Base-by-base conservation (phyloP, 1,284 basidiomycete species). In the Cutaneotrichosporon spelunceum region DNA sequence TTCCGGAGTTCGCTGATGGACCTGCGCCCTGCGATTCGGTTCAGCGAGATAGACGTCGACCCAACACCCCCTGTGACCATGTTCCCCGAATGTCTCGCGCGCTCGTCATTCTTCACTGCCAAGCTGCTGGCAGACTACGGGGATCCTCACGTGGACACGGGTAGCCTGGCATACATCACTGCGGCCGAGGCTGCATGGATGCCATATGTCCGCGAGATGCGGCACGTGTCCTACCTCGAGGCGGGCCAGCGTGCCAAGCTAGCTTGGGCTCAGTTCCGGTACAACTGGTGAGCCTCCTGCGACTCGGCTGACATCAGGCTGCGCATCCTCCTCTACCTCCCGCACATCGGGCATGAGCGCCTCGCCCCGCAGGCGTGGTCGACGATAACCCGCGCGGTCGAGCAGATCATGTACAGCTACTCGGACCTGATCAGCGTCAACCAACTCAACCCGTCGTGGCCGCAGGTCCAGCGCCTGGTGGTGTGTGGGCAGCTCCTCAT, bases 21-120 rank as follows among this genome's bases (percentile, higher is more conserved):
- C 27, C 59, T 67, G 26, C 42, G 55, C 5, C 67, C 67, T 10
- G 60, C 53, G 19, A 50, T 71, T n/a, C 62, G 69, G 14, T 42
- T 71, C 19, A n/a, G 34, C 24, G 64, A 68, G 24, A 64, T 70
- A 50, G 68, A 72, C 19, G 62, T 70, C 13, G 67, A 69, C 44
- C 63, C 63, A 0, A 56, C 60, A 6, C 56, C 64, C 0, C 53
- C 63, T 4, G 26, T 48, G 1, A 44, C 50, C 9, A 56, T 69
- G 42, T 64, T 66, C 42, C 57, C 65, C 3, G 54, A 59, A 13
- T 62, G 57, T n/a, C 62, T 68, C 2, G 39, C 36, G 10, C 62
- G 57, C 21, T 59, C 62, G 2, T 63, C 62, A 4, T 52, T 55
- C 34, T 63, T 62, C 27, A 67, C 60, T 2, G 56, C 66, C 2